Evolutionary conservation across 257 asterid genomes (phyloP), one percentile per base, ranked within the genome.

Genomic region (Petrea volubilis): DNA sequence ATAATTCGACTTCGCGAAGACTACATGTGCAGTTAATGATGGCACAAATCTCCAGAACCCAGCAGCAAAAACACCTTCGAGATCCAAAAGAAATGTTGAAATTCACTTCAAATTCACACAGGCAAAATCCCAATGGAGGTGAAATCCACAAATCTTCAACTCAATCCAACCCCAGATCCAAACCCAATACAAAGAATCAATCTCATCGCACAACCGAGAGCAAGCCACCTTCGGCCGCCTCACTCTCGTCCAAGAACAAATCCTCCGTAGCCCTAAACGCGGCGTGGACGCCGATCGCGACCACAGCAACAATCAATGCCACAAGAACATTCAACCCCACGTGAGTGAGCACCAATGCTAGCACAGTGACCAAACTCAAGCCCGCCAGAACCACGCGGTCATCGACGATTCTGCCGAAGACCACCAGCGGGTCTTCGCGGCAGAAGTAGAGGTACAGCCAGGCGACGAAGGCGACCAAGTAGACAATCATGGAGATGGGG

Each of bases 401-500:
- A 31, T 80, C 88, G 7, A 91, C 74, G 9, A 36, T 27, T 72
- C 87, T 59, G 0, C 88, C 92, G 21, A 73, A 64, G 2, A 82
- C 60, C 9, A 79, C 17, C 17, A 93, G 56, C 1, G 98, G 96
- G 11, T 81, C 87, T 7, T 85, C 88, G 51, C 91, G 89, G 70
- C 74, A 80, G 80, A 90, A 89, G 76, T 85, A 86, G 55, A 91
- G 75, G 53, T 15, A 66, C 2, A 88, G 27, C 98, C 98, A 93
- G 18, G 77, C 86, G 5, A 78, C 24, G 71, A 53, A 86, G 12
- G 82, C 53, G 47, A 70, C 64, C 60, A 89, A 67, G 84, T 87
- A 93, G 1, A 88, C 90, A n/a, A 93, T 82, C 90, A 93, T 86
- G 47, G 98, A 93, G 49, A 89, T 15, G 0, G 98, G 97, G 73